A percentile compares a stretch with the other conserved stretches of the same genome.
phyloP scores from a whole-genome alignment of 2,329 filamentous ascomycete species.

The Drechslerella dactyloides region DNA sequence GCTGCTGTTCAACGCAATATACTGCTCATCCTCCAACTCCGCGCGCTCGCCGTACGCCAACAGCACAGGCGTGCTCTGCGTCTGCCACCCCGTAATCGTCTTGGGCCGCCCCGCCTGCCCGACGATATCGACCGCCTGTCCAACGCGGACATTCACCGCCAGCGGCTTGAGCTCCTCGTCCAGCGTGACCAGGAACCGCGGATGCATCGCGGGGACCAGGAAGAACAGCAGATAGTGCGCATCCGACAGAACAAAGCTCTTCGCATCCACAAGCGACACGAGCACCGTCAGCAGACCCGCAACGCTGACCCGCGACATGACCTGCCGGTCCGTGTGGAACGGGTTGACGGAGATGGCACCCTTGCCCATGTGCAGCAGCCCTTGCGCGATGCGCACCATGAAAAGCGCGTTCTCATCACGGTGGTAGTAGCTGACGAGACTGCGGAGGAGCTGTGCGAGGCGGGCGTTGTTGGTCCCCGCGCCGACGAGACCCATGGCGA shows the following conservation, averaged over 20 bases:
- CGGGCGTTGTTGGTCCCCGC: constrained; percentile 98
- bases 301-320: constrained; percentile 87
- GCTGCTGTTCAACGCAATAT: constrained; percentile 86
- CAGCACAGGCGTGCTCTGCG: constrained; percentile 96
- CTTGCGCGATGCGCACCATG: constrained; percentile 93
- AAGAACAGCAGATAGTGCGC: constrained; percentile 96
- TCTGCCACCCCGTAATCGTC: constrained; percentile 99
- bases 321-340: constrained; percentile 98
- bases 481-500: constrained; percentile 96
- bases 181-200: constrained; percentile 92
- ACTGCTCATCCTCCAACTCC: constrained; percentile 96
- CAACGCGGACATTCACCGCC: constrained; percentile 93
- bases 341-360: constrained; percentile 93
- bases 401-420: constrained; percentile 94
- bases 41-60: constrained; percentile 93
- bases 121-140: constrained; percentile 97
- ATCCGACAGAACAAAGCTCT: constrained; percentile 70
- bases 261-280: constrained; percentile 92
- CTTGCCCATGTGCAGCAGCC: constrained; percentile 98
- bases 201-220: constrained; percentile 94
- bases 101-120: constrained; percentile 96
- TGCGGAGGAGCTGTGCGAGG: constrained; percentile 88
- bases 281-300: constrained; percentile 88
- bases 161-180: constrained; percentile 93
- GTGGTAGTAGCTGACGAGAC: constrained; percentile 97